phyloP scores from a whole-genome alignment of 1,284 basidiomycete species.

The Chalciporus sp. region DNA sequence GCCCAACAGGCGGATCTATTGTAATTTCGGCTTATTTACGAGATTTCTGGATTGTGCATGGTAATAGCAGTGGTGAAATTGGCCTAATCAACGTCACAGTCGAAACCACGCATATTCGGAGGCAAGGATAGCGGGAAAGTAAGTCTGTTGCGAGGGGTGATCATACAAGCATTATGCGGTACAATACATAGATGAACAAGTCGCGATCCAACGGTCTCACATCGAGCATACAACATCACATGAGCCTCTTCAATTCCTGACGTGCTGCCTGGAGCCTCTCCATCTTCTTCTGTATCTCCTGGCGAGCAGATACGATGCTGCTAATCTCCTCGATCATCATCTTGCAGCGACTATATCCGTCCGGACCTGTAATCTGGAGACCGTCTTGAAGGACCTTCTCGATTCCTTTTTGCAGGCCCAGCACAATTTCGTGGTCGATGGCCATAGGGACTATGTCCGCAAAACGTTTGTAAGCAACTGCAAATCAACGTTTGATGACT shows the following conservation, averaged over 20 bases:
- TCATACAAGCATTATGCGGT: too few relatives aligned
- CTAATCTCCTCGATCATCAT: constrained; percentile 58
- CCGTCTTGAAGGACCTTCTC: constrained; percentile 50
- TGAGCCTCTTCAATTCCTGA: constrained; percentile 42
- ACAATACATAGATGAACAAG: too few relatives aligned
- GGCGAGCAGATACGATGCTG: constrained; percentile 46
- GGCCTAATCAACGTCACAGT: neutral
- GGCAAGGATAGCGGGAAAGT: too few relatives aligned
- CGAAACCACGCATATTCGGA: too few relatives aligned
- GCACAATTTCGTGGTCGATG: constrained; percentile 64
- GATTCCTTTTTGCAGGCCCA: constrained; percentile 43
- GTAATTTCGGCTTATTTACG: neutral
- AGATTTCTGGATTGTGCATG: too few relatives aligned
- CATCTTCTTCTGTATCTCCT: constrained; percentile 53
- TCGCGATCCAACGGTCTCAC: neutral
- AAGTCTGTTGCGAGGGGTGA: too few relatives aligned
- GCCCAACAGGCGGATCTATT: constrained; percentile 2
- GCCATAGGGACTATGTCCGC: constrained; percentile 63
- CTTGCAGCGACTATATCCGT: constrained; percentile 39
- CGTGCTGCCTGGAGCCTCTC: constrained; percentile 55
- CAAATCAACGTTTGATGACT: neutral
- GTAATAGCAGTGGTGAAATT: too few relatives aligned
- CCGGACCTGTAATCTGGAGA: constrained; percentile 38
- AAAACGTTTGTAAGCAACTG: constrained; percentile 73
- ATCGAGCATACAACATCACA: constrained; percentile 11